phyloP scores from a whole-genome alignment of 2,329 filamentous ascomycete genomes.

The Cladosporium sp. region DNA sequence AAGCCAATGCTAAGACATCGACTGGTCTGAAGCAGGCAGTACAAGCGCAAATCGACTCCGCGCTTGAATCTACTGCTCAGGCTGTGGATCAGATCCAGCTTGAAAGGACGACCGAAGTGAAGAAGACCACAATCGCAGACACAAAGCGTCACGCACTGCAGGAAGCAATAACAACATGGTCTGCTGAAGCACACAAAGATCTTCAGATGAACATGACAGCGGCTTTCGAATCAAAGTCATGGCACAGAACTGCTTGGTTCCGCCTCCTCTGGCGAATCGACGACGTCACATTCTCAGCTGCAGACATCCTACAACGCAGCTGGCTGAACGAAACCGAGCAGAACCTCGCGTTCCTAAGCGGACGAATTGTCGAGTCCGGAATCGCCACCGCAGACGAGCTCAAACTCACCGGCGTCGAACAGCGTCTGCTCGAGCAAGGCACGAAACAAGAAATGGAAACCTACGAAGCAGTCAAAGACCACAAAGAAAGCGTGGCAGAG shows the following conservation, averaged over 20 bases:
- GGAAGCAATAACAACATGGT: slow-evolving; percentile 67
- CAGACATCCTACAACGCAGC: slow-evolving; percentile 71
- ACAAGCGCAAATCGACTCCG: slow-evolving; percentile 64
- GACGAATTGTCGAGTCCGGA: slow-evolving; percentile 68
- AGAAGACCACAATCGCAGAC: slow-evolving; percentile 40
- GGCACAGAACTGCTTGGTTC: slow-evolving; percentile 87
- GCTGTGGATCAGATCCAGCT: slow-evolving; percentile 11
- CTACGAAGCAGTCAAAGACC: slow-evolving; percentile 16
- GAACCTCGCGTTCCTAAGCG: slow-evolving; percentile 78
- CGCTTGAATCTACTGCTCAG: slow-evolving; percentile 47
- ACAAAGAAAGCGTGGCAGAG: slow-evolving; percentile 31
- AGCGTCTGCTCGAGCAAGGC: slow-evolving; percentile 11
- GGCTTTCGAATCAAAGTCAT: slow-evolving; percentile 73
- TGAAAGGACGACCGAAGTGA: slow-evolving; percentile 2
- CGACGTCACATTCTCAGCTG: slow-evolving; percentile 80
- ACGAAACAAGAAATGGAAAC: slow-evolving; percentile 18
- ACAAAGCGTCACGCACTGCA: slow-evolving; percentile 52
- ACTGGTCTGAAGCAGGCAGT: slow-evolving; percentile 65
- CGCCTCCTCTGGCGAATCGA: slow-evolving; percentile 94
- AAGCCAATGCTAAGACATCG: slow-evolving; percentile 38
- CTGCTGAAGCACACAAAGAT: slow-evolving; percentile 77
- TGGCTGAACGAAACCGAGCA: slow-evolving; percentile 80
- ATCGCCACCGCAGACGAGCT: slow-evolving; percentile 38
- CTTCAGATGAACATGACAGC: slow-evolving; percentile 75
- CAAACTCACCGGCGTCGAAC: slow-evolving; percentile 18